phyloP scores from a whole-genome alignment of 2,329 filamentous ascomycete species.

The Rugonectria rugulosa region DNA sequence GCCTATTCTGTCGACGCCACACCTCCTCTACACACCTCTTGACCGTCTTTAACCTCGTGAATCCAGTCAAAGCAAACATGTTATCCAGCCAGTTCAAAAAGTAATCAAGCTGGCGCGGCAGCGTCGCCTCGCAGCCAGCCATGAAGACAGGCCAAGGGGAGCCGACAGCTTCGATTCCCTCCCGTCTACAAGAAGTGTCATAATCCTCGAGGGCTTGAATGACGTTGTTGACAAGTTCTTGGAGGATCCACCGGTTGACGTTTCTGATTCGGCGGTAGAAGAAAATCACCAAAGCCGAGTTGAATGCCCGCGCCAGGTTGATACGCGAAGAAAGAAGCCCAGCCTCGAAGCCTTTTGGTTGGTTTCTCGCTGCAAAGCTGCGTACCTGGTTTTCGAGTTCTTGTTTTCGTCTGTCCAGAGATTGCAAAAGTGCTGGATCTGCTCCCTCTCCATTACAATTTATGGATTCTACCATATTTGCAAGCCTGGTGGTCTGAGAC shows the following conservation, averaged over 20 bases:
- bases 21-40: background rate
- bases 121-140: conserved; percentile 8
- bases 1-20: background rate
- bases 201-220: background rate
- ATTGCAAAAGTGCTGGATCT: background rate
- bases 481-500: conserved; percentile 14
- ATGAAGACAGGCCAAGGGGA: conserved; percentile 10
- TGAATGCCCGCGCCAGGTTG: conserved; percentile 6
- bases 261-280: conserved; percentile 18
- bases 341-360: background rate
- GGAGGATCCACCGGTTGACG: conserved; percentile 13
- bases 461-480: conserved; percentile 3
- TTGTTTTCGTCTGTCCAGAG: background rate
- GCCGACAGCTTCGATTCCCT: background rate
- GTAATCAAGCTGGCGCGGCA: background rate
- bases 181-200: background rate
- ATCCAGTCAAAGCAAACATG: background rate
- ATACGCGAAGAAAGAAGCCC: background rate
- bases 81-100: too few relatives aligned
- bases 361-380: background rate
- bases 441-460: background rate
- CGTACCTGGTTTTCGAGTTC: conserved; percentile 2
- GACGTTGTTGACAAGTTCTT: conserved; percentile 15
- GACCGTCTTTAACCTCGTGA: background rate
- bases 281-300: conserved; percentile 14